phyloP scores from a whole-genome alignment of 73 alveolate genomes.

The Urostyla sp. region DNA sequence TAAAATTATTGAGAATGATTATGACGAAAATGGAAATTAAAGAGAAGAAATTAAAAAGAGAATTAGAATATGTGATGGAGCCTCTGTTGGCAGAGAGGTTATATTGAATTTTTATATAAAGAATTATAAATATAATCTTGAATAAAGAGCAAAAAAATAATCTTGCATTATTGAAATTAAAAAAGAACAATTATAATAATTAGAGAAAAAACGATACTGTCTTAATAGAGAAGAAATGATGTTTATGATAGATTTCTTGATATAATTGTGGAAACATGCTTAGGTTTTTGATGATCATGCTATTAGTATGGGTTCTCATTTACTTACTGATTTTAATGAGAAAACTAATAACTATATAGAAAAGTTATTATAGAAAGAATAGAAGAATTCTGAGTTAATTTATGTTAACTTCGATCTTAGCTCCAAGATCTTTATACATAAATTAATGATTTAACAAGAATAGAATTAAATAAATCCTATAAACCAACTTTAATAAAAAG shows the following conservation, averaged over 20 bases:
- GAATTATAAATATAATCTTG: constrained; percentile 4
- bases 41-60: constrained; percentile 4
- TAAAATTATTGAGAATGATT: constrained; percentile 2
- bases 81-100: constrained; percentile 28
- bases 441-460: neutral
- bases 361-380: neutral
- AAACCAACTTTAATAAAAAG: too few species aligned
- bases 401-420: constrained; percentile 37
- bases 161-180: neutral
- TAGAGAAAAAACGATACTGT: neutral
- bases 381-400: constrained; percentile 15
- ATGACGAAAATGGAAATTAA: neutral
- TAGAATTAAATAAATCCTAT: neutral
- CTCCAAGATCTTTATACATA: neutral
- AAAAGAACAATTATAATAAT: neutral
- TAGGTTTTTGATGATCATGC: constrained; percentile 29
- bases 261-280: constrained; percentile 41
- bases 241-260: constrained; percentile 27
- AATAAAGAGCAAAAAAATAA: neutral
- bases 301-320: constrained; percentile 40
- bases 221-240: constrained; percentile 44
- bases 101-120: constrained; percentile 10
- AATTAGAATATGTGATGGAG: constrained; percentile 18
- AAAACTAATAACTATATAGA: constrained; percentile 21
- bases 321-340: constrained; percentile 23